Conservation (phyloP, 2,329 filamentous ascomycete species). For the Colletotrichum acutatum region DNA sequence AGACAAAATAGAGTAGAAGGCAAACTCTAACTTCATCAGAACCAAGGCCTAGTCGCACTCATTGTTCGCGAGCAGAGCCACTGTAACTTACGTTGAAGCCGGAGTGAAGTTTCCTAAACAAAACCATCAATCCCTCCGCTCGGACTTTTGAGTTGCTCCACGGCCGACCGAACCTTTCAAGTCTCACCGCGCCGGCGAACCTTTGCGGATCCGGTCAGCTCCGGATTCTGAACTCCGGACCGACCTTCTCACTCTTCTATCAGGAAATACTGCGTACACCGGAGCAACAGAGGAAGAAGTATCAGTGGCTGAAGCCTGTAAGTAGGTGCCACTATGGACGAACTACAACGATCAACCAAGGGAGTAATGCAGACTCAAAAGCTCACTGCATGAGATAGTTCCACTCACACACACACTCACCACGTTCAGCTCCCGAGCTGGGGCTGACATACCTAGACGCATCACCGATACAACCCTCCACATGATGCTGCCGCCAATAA, state of each 20-base stretch:
- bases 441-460: not conserved
- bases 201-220: not conserved
- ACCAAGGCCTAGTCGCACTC: too few relatives aligned
- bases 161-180: not conserved
- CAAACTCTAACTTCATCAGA: not conserved
- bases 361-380: too few relatives aligned
- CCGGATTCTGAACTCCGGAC: not conserved
- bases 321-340: not conserved
- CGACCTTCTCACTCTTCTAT: not conserved
- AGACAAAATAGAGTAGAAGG: not conserved
- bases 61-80: not conserved
- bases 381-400: not conserved
- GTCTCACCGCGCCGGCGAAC: not conserved
- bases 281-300: not conserved
- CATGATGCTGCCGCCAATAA: slow-evolving; percentile 33
- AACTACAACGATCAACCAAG: not conserved
- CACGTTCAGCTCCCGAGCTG: not conserved
- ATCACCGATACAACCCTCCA: not conserved
- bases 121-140: not conserved
- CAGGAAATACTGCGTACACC: not conserved
- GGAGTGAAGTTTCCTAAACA: not conserved
- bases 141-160: slow-evolving; percentile 27
- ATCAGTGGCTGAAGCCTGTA: not conserved
- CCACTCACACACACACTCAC: not conserved
- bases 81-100: too few relatives aligned